phyloP scores from a whole-genome alignment of 768 basidiomycete genomes.

The Suillus plorans region DNA sequence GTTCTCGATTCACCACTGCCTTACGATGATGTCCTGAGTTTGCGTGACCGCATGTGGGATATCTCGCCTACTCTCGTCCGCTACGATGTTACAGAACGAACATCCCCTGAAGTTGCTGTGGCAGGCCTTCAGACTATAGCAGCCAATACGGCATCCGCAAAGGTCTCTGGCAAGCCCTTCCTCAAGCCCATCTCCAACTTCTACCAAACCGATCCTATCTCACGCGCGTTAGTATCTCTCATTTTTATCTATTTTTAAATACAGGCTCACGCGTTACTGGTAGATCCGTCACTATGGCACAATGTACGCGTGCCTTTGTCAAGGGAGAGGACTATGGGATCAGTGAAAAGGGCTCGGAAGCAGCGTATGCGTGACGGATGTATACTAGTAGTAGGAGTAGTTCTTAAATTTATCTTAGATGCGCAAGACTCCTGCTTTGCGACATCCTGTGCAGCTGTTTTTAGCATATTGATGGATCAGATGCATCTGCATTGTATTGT shows the following conservation, averaged over 20 bases:
- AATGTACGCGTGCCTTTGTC: conserved; percentile 86
- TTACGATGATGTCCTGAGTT: conserved; percentile 70
- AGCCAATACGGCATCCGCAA: conserved; percentile 48
- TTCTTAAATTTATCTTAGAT: not conserved
- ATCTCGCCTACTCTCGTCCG: conserved; percentile 87
- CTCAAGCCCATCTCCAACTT: conserved; percentile 87
- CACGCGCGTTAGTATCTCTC: conserved; percentile 71
- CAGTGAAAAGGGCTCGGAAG: conserved; percentile 43
- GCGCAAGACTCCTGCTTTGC: no score
- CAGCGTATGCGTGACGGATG: conserved; percentile 42
- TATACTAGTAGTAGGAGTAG: conserved; percentile 8
- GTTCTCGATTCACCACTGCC: conserved; percentile 77
- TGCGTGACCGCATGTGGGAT: conserved; percentile 96
- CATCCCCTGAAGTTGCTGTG: conserved; percentile 69
- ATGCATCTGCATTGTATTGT: not conserved
- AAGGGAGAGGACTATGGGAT: conserved; percentile 68
- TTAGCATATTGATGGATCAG: not conserved
- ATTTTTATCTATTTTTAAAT: conserved; percentile 1
- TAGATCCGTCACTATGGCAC: conserved; percentile 95
- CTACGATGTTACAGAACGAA: conserved; percentile 79
- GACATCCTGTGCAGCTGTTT: not conserved
- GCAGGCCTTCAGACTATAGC: conserved; percentile 66
- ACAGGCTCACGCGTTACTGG: not conserved
- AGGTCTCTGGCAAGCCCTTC: conserved; percentile 60
- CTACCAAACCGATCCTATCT: conserved; percentile 95